Percentiles rank a stretch among this genome's conserved stretches.
phyloP scores from a whole-genome alignment of 805 yeast species.

The Metschnikowia anglica region DNA sequence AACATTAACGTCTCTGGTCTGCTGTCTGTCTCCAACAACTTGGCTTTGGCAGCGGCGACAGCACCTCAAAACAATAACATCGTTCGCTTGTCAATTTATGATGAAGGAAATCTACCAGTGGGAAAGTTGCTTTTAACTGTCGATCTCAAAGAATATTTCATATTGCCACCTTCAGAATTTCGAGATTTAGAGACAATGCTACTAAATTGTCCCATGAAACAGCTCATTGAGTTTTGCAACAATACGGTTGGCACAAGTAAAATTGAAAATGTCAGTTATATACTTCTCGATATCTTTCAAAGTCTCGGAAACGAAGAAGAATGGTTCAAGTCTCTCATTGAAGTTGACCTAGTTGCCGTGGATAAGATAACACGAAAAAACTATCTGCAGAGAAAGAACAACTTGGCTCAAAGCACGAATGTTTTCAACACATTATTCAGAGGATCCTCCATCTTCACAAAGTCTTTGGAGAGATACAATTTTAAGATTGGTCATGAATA shows the following conservation, averaged over 20 bases:
- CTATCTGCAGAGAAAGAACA: conserved; percentile 30
- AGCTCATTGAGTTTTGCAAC: conserved; percentile 50
- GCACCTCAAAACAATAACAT: conserved; percentile 31
- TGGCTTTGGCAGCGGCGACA: conserved; percentile 11
- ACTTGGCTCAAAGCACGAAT: conserved; percentile 37
- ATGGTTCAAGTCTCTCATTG: conserved; percentile 72
- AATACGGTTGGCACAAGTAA: conserved; percentile 38
- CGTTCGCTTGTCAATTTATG: conserved; percentile 47
- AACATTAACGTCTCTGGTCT: conserved; percentile 23
- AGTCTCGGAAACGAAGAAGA: conserved; percentile 63
- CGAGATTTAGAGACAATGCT: conserved; percentile 63
- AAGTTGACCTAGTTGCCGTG: conserved; percentile 56
- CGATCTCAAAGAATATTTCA: conserved; percentile 50
- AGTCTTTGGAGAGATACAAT: conserved; percentile 75
- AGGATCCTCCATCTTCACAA: conserved; percentile 81
- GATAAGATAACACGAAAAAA: conserved; percentile 46
- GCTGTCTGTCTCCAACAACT: conserved; percentile 11
- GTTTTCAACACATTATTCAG: conserved; percentile 69
- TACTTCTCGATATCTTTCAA: conserved; percentile 73
- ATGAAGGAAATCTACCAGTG: conserved; percentile 42
- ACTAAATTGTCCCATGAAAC: conserved; percentile 49
- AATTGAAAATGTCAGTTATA: conserved; percentile 54
- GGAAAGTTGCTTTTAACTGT: conserved; percentile 60
- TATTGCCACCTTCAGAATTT: conserved; percentile 61
- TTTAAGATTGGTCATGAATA: conserved; percentile 78